Base-by-base conservation (phyloP, 352 stramenopile species). In the Phytophthora kernoviae region DNA sequence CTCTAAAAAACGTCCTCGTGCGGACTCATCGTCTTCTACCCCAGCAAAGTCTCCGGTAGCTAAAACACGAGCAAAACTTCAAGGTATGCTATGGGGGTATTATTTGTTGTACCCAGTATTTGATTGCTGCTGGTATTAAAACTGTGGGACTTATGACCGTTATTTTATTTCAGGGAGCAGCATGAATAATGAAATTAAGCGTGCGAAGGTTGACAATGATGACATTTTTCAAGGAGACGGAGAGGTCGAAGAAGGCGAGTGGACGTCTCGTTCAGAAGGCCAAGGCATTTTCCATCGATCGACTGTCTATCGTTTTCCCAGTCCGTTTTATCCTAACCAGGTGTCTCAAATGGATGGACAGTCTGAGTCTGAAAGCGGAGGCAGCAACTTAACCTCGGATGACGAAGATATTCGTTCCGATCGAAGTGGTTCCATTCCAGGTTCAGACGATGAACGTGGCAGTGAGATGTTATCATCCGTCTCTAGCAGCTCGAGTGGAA, bases 1-100 rank as follows among this genome's bases (percentile, higher is more conserved):
- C 6, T 88, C 81, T 4, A 81, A 85, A 27, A 92, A 92, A 55
- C 76, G 83, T n/a, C 75, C 77, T 49, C 74, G 83, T 9, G 73
- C 68, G 0, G 77, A 90, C 17, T 84, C 71, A 45, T 40, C 64
- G 12, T 55, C 71, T 32, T 70, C 40, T 10, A 67, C 56, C 14
- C 41, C 70, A 54, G 53, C 65, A 33, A 78, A 73, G 36, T 62
- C 43, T 22, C 26, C 60, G 30, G 34, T 55, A 1, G 55, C 60
- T 6, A 75, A 59, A 33, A 43, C 63, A 55, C 62, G 52, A 58
- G 33, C 46, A 24, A 58, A 30, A 24, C 18, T 51, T 2, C 70
- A 66, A 68, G 59, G 58, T 73, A 64, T 5, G 45, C 41, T 47
- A 21, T n/a, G 9, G 32, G 27, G 18, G 11, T 11, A 20, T 30